Percentiles rank a stretch among this genome's conserved stretches.
phyloP scores from a whole-genome alignment of 2,329 filamentous ascomycete species.

The Neurospora sp. region DNA sequence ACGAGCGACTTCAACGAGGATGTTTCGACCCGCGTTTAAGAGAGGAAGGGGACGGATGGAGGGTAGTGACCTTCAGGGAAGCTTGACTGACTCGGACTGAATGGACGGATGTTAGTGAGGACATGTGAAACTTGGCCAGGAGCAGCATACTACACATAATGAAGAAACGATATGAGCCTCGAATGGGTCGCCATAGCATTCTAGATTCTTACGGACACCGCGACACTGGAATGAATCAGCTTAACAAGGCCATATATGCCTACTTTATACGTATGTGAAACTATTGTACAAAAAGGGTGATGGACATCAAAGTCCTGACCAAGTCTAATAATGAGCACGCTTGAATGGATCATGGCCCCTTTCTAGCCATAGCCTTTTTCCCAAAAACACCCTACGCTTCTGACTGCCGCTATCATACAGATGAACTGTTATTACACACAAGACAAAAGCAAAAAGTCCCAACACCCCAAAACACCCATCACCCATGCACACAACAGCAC shows the following conservation, averaged over 20 bases:
- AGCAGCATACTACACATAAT: not conserved
- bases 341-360: not conserved
- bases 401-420: not conserved
- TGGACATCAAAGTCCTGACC: not conserved
- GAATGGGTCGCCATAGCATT: not conserved
- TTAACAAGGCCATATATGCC: not conserved
- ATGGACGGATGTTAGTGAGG: not conserved
- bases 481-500: not conserved
- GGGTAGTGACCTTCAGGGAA: not conserved
- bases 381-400: not conserved
- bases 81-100: not conserved
- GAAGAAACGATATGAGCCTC: not conserved
- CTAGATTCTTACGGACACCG: not conserved
- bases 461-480: not conserved
- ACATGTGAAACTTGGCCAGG: not conserved
- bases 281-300: not conserved
- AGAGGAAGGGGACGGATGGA: not conserved
- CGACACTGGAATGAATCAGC: not conserved
- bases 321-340: not conserved
- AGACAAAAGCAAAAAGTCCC: not conserved
- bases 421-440: not conserved
- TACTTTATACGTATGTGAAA: not conserved
- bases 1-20: constrained; percentile 60
- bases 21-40: constrained; percentile 3
- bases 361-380: not conserved